Conservation (phyloP, 306 rosid genomes). For the Vicia sativa region DNA sequence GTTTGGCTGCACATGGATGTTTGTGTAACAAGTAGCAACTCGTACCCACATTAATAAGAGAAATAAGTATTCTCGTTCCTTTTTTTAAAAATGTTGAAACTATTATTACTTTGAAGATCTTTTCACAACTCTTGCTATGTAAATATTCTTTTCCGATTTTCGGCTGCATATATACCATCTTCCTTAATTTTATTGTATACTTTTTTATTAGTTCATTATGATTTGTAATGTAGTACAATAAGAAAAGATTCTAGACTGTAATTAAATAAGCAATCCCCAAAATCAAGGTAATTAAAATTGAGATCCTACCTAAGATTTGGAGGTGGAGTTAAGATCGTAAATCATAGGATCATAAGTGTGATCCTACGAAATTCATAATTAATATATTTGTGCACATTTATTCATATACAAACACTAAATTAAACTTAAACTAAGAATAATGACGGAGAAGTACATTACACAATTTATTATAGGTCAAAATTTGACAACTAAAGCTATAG, state of each 20-base stretch:
- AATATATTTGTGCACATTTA: neutral
- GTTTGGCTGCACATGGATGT: neutral
- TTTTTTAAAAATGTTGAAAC: neutral
- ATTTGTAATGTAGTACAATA: conserved; percentile 1
- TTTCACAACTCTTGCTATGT: neutral
- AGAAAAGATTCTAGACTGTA: neutral
- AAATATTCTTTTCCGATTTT: conserved; percentile 7
- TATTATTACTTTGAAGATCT: neutral
- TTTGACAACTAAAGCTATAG: neutral
- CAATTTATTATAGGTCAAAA: neutral
- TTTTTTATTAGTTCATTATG: conserved; percentile 5
- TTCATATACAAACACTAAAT: neutral
- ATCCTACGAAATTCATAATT: conserved; percentile 14
- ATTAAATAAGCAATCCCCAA: neutral
- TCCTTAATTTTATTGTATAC: neutral
- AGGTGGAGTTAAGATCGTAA: neutral
- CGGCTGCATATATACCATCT: neutral
- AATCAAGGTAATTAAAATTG: conserved; percentile 4
- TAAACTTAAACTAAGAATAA: neutral
- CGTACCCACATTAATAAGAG: neutral
- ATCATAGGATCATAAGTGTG: neutral
- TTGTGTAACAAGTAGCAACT: neutral
- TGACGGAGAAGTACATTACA: neutral
- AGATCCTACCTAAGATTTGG: conserved; percentile 4
- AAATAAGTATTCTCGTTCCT: neutral